These are phyloP conservation scores for Leccinum barrowsii DNA, from an alignment of 768 basidiomycete genomes.

Conservation along the genomic window DNA sequence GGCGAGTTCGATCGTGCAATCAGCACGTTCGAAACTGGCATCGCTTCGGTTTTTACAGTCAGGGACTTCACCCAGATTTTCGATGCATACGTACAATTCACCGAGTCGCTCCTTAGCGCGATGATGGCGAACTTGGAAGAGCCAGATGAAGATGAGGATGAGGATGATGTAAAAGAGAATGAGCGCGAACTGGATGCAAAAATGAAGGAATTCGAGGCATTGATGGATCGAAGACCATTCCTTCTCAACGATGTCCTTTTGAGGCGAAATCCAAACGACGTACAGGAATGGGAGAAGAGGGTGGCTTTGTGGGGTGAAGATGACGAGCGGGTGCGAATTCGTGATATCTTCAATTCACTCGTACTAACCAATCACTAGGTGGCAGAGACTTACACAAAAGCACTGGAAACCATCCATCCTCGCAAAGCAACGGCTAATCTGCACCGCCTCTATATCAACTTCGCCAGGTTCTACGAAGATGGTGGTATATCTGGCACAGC, in stretches of 20 bases:
- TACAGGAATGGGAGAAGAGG: slow-evolving; percentile 99
- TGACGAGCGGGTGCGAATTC: slow-evolving; percentile 73
- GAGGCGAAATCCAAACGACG: slow-evolving; percentile 93
- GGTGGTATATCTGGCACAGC: slow-evolving; percentile 80
- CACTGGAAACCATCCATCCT: slow-evolving; percentile 83
- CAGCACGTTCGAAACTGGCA: slow-evolving; percentile 82
- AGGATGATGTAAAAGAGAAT: slow-evolving; percentile 70
- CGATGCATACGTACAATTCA: slow-evolving; percentile 93
- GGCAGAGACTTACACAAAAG: slow-evolving; percentile 88
- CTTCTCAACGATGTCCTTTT: slow-evolving; percentile 93
- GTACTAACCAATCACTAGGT: slow-evolving; percentile 46
- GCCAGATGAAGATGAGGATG: slow-evolving; percentile 69
- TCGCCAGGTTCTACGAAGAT: slow-evolving; percentile 97
- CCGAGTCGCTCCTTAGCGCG: slow-evolving; percentile 83
- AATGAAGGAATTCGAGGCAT: slow-evolving; percentile 90
- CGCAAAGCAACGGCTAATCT: slow-evolving; percentile 88
- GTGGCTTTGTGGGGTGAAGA: slow-evolving; percentile 90
- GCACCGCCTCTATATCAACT: slow-evolving; percentile 88
- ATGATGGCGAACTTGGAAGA: slow-evolving; percentile 84
- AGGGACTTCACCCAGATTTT: slow-evolving; percentile 98
- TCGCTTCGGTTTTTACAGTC: slow-evolving; percentile 82
- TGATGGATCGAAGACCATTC: slow-evolving; percentile 95
- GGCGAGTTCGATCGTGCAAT: slow-evolving; percentile 92
- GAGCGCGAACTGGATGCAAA: slow-evolving; percentile 81
- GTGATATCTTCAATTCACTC: background rate